Evolutionary conservation across 2,329 filamentous ascomycete genomes (phyloP).

Genomic region (Colletotrichum tanaceti): DNA sequence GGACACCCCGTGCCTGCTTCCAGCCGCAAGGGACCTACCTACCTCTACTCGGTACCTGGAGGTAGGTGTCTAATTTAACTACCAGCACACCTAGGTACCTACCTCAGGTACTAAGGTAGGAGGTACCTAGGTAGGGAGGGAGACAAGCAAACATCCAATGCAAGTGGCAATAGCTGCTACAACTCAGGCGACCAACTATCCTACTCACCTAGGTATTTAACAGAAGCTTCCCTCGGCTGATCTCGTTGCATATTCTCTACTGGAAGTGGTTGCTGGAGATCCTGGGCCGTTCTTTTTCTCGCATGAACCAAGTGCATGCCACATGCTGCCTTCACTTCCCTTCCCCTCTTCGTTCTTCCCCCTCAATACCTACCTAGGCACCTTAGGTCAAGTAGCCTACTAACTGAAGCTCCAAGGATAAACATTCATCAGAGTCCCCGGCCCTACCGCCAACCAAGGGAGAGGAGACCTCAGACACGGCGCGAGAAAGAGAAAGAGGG

Average conservation of each 20-base stretch:
- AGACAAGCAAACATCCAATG: not conserved
- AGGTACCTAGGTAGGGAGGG: too few relatives aligned
- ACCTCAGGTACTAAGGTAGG: too few relatives aligned
- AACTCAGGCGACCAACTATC: not conserved
- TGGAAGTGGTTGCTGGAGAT: not conserved
- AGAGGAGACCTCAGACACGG: not conserved
- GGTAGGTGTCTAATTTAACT: too few relatives aligned
- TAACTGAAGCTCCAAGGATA: conserved; percentile 14
- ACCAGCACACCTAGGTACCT: too few relatives aligned
- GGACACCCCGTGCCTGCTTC: too few relatives aligned
- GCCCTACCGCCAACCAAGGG: conserved; percentile 13
- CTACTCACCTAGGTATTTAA: too few relatives aligned
- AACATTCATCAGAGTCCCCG: conserved; percentile 35
- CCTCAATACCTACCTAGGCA: too few relatives aligned
- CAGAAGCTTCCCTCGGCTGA: too few relatives aligned
- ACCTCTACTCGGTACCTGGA: too few relatives aligned
- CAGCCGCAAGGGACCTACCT: too few relatives aligned
- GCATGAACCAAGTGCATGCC: not conserved
- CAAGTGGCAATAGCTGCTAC: not conserved
- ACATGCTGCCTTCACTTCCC: too few relatives aligned
- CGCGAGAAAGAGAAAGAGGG: conserved; percentile 11
- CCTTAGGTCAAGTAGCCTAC: conserved; percentile 9
- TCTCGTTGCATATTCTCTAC: not conserved
- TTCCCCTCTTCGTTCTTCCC: too few relatives aligned
- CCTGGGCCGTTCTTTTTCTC: not conserved